Evolutionary conservation across 2,329 filamentous ascomycete genomes (phyloP).

Genomic region (Botryotinia calthae): DNA sequence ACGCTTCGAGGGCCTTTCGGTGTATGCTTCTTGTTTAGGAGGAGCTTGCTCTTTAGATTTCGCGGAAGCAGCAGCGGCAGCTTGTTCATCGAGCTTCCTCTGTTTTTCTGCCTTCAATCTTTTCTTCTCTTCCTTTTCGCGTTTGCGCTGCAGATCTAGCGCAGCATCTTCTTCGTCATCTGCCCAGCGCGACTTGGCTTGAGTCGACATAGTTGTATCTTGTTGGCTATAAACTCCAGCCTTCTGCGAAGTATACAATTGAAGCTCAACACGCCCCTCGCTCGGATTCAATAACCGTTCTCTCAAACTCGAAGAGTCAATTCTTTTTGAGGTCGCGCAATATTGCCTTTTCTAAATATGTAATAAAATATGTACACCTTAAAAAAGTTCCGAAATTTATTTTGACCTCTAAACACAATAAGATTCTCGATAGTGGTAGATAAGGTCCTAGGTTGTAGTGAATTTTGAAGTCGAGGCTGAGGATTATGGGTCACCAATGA

Average conservation of each 20-base stretch:
- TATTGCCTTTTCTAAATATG: not conserved
- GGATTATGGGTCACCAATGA: slow-evolving; percentile 15
- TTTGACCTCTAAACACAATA: not conserved
- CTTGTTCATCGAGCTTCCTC: slow-evolving; percentile 57
- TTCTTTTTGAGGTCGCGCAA: not conserved
- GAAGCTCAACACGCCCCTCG: not conserved
- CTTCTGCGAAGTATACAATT: not conserved
- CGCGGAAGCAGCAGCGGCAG: slow-evolving; percentile 32
- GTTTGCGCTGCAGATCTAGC: slow-evolving; percentile 67
- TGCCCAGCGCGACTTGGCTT: slow-evolving; percentile 73
- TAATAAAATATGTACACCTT: not conserved
- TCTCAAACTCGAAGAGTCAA: not conserved
- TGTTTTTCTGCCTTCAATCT: slow-evolving; percentile 80
- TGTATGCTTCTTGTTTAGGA: slow-evolving; percentile 37
- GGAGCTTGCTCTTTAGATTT: slow-evolving; percentile 41
- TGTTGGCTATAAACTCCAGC: not conserved
- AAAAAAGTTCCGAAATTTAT: not conserved
- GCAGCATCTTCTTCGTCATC: slow-evolving; percentile 78
- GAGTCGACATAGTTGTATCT: slow-evolving; percentile 20
- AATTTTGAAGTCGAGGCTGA: slow-evolving; percentile 16
- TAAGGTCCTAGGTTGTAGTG: not conserved
- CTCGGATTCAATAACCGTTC: not conserved
- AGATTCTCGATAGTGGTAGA: not conserved
- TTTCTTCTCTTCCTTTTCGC: slow-evolving; percentile 87
- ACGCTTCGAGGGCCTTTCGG: slow-evolving; percentile 60